phyloP scores from a whole-genome alignment of 2,329 filamentous ascomycete genomes.

The Ophiosphaerella narmari region DNA sequence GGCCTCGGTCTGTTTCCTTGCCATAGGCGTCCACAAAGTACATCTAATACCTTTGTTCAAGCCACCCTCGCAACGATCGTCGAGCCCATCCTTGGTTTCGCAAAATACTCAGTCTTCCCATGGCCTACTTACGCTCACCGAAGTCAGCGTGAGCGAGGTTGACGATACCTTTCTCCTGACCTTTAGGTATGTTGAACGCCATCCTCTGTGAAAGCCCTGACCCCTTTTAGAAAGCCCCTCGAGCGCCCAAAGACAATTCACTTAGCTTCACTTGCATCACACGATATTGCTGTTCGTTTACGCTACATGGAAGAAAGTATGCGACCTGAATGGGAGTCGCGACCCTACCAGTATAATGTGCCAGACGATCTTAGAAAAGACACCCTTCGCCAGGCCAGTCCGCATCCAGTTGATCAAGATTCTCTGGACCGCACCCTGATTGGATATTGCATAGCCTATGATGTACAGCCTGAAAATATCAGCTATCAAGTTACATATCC shows the following conservation, averaged over 20 bases:
- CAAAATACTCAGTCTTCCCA: constrained; percentile 59
- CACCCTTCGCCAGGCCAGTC: constrained; percentile 37
- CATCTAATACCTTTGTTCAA: constrained; percentile 71
- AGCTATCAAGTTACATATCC: constrained; percentile 46
- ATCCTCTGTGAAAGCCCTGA: constrained; percentile 6
- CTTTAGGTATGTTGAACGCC: constrained; percentile 55
- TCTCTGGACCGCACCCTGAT: constrained; percentile 69
- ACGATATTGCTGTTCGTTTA: constrained; percentile 67
- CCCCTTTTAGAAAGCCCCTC: constrained; percentile 54
- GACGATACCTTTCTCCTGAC: constrained; percentile 71
- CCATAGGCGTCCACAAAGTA: constrained; percentile 70
- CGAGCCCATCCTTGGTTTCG: constrained; percentile 59
- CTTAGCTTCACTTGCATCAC: constrained; percentile 66
- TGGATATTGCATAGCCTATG: constrained; percentile 72
- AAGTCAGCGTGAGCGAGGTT: constrained; percentile 62
- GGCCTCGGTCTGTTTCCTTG: constrained; percentile 69
- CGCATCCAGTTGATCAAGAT: constrained; percentile 63
- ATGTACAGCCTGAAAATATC: constrained; percentile 69
- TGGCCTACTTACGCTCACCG: constrained; percentile 66
- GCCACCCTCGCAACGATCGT: constrained; percentile 56
- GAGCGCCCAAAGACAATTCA: constrained; percentile 61
- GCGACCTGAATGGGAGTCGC: constrained; percentile 67
- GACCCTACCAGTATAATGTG: constrained; percentile 66
- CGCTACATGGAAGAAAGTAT: constrained; percentile 65
- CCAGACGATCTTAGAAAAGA: constrained; percentile 54